Percentiles rank a stretch among this genome's conserved stretches.
These are phyloP conservation scores for Penicillium salamii DNA, from an alignment of 495 filamentous ascomycete species.

Conservation along the genomic window DNA sequence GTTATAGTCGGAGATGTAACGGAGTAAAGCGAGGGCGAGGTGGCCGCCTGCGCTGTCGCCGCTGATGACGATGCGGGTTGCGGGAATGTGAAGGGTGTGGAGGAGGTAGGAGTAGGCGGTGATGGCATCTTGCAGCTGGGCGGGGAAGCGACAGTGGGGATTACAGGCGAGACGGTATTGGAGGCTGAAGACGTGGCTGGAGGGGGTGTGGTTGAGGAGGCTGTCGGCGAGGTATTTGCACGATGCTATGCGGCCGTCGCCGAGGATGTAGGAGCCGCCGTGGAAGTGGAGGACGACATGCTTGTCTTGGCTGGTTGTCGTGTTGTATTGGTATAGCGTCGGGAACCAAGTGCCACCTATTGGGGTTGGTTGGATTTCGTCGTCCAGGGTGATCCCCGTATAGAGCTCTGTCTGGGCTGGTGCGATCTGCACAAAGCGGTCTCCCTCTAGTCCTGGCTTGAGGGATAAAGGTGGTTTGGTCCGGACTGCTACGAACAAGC, in stretches of 20 bases:
- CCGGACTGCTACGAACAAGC: conserved; percentile 2
- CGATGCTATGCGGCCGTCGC: conserved; percentile 11
- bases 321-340: conserved; percentile 6
- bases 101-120: conserved; percentile 39
- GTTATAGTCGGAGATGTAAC: conserved; percentile 16
- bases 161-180: conserved; percentile 41
- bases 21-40: conserved; percentile 36
- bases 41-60: conserved; percentile 46
- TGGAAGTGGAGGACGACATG: conserved; percentile 48
- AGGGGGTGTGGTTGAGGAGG: conserved; percentile 16
- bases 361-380: conserved; percentile 22
- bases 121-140: conserved; percentile 44
- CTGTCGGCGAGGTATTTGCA: conserved; percentile 27
- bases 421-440: conserved; percentile 16
- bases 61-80: conserved; percentile 34
- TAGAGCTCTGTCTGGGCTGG: conserved; percentile 19
- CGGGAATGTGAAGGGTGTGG: conserved; percentile 22
- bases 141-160: conserved; percentile 36
- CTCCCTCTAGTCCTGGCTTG: conserved; percentile 8
- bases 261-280: conserved; percentile 47
- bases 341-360: conserved; percentile 39
- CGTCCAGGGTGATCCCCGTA: conserved; percentile 14
- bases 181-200: conserved; percentile 23
- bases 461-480: conserved; percentile 9
- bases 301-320: conserved; percentile 1